These are phyloP conservation scores for Tirmania nivea DNA, from an alignment of 495 filamentous ascomycete genomes.

Conservation along the genomic window DNA sequence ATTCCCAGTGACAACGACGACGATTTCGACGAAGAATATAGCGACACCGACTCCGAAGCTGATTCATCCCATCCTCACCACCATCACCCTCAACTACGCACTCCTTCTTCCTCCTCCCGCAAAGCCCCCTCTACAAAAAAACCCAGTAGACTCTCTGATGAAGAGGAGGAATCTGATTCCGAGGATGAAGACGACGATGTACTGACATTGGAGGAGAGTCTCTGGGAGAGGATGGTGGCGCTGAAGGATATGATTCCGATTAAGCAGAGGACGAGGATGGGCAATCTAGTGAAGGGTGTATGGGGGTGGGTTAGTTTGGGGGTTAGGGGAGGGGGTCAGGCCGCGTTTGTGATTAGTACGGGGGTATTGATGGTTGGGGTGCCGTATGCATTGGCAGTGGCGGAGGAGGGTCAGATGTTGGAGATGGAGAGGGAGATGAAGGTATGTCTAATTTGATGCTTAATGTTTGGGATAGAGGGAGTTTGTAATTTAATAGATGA, in stretches of 20 bases:
- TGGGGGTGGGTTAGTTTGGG: slow-evolving; percentile 38
- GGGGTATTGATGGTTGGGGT: slow-evolving; percentile 74
- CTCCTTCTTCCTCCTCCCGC: no score
- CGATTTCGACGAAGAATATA: slow-evolving; percentile 78
- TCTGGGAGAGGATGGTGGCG: slow-evolving; percentile 62
- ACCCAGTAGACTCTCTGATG: slow-evolving; percentile 14
- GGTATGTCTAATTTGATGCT: slow-evolving; percentile 24
- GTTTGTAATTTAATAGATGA: no score
- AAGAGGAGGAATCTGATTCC: slow-evolving; percentile 23
- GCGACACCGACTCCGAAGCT: slow-evolving; percentile 41
- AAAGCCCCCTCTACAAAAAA: slow-evolving; percentile 29
- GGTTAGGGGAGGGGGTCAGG: slow-evolving; percentile 52
- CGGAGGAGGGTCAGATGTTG: slow-evolving; percentile 83
- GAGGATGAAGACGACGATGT: slow-evolving; percentile 32
- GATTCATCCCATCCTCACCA: slow-evolving; percentile 14
- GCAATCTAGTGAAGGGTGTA: slow-evolving; percentile 33
- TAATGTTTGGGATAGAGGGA: no score
- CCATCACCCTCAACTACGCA: neutral
- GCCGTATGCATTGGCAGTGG: slow-evolving; percentile 75
- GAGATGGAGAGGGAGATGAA: slow-evolving; percentile 95
- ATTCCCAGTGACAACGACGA: slow-evolving; percentile 52
- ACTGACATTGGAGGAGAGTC: slow-evolving; percentile 31
- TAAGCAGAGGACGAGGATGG: slow-evolving; percentile 48
- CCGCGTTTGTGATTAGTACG: slow-evolving; percentile 69
- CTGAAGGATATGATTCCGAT: slow-evolving; percentile 84